A percentile compares a stretch with the other conserved stretches of the same genome.
phyloP scores from a whole-genome alignment of 2,329 filamentous ascomycete species.

The Aspergillus transmontanensis region DNA sequence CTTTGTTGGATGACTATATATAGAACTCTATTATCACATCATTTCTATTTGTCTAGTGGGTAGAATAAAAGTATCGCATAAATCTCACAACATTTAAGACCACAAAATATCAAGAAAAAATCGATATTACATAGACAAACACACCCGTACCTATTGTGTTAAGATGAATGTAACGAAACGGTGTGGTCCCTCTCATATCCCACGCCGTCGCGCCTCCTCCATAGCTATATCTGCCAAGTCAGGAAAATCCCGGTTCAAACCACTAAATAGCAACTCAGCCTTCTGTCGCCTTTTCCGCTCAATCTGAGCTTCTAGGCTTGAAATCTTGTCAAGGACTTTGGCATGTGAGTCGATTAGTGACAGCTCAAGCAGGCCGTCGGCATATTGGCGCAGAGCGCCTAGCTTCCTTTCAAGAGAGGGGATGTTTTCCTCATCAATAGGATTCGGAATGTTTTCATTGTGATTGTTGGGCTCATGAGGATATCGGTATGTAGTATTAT shows the following conservation, averaged over 20 bases:
- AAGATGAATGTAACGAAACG: neutral
- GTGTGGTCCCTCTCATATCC: slow-evolving; percentile 5
- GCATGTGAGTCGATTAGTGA: slow-evolving; percentile 28
- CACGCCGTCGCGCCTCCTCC: slow-evolving; percentile 24
- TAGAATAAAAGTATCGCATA: neutral
- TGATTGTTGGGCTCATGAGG: neutral
- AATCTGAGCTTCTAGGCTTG: slow-evolving; percentile 20
- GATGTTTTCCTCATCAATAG: slow-evolving; percentile 15
- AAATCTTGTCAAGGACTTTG: slow-evolving; percentile 24
- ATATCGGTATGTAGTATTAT: neutral
- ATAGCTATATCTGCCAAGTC: slow-evolving; percentile 21
- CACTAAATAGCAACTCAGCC: slow-evolving; percentile 18
- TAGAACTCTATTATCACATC: neutral
- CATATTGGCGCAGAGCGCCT: slow-evolving; percentile 24
- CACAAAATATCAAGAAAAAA: neutral
- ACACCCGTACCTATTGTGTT: neutral
- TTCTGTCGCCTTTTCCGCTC: slow-evolving; percentile 20
- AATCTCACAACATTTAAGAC: neutral
- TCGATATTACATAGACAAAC: no score
- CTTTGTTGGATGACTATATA: neutral
- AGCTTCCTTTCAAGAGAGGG: slow-evolving; percentile 23
- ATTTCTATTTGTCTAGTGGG: neutral
- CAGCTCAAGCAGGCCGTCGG: slow-evolving; percentile 27
- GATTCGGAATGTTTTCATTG: neutral
- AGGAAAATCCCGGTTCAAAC: slow-evolving; percentile 22